Conservation (phyloP, 2,329 filamentous ascomycete species). For the Verticillium klebahnii region DNA sequence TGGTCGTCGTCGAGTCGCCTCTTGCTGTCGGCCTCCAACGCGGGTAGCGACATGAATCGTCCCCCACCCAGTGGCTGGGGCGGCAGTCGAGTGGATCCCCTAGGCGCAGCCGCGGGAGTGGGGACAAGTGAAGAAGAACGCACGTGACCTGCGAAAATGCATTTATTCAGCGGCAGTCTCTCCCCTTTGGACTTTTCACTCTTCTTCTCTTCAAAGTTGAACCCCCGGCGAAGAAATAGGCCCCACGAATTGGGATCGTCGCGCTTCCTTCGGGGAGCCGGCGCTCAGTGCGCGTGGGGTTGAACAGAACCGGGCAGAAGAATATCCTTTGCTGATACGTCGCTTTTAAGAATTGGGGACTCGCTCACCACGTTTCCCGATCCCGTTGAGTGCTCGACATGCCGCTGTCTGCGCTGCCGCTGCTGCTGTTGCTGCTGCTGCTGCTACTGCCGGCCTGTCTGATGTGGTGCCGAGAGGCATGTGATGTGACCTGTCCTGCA, state of each 20-base stretch:
- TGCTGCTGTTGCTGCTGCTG: not conserved
- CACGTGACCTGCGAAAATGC: not conserved
- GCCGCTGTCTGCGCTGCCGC: not conserved
- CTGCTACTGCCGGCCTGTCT: not conserved
- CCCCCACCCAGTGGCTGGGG: constrained; percentile 8
- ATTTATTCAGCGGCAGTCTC: constrained; percentile 4
- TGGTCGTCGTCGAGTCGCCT: not conserved
- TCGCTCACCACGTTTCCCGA: constrained; percentile 49
- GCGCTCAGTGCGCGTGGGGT: constrained; percentile 40
- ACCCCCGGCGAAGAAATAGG: constrained; percentile 52
- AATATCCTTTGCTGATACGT: constrained; percentile 38
- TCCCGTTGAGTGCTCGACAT: constrained; percentile 64
- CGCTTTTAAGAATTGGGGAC: constrained; percentile 62
- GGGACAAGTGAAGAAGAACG: too few species aligned
- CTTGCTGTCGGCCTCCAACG: not conserved
- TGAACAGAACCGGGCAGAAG: constrained; percentile 55
- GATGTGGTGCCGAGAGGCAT: not conserved
- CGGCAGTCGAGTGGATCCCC: constrained; percentile 2
- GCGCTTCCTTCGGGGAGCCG: constrained; percentile 13
- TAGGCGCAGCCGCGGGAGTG: not conserved
- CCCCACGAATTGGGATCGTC: constrained; percentile 36
- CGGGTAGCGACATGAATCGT: constrained; percentile 6
- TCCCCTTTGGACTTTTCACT: constrained; percentile 22
- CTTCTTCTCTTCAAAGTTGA: constrained; percentile 48
- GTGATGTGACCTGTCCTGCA: too few species aligned